phyloP scores from a whole-genome alignment of 1,284 basidiomycete species.

The Papiliotrema laurentii region DNA sequence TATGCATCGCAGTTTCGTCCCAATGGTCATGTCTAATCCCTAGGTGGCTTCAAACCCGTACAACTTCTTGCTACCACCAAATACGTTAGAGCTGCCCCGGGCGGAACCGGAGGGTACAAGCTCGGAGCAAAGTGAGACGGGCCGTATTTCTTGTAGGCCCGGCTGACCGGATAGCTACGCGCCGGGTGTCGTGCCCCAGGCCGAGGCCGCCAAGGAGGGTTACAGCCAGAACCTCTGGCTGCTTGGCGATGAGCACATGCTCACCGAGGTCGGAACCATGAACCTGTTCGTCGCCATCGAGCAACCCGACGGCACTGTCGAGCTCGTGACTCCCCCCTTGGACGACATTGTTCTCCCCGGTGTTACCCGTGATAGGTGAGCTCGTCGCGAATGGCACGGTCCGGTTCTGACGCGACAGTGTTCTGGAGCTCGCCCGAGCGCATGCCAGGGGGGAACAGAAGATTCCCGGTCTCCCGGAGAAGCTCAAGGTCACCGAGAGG shows the following conservation, averaged over 20 bases:
- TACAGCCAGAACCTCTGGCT: conserved; percentile 97
- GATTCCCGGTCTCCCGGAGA: conserved; percentile 61
- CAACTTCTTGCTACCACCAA: conserved; percentile 86
- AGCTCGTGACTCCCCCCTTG: conserved; percentile 86
- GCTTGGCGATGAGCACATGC: conserved; percentile 74
- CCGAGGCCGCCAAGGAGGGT: conserved; percentile 72
- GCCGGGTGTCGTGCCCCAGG: conserved; percentile 82
- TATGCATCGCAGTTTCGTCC: conserved; percentile 2
- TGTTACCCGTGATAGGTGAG: conserved; percentile 79
- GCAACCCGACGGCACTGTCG: conserved; percentile 68
- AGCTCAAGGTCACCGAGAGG: conserved; percentile 74
- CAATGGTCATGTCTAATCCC: not conserved
- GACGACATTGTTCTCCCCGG: conserved; percentile 96
- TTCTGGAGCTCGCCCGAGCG: conserved; percentile 72
- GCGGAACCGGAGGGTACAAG: conserved; percentile 91
- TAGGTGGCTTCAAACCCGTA: conserved; percentile 88
- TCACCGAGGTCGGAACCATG: conserved; percentile 88
- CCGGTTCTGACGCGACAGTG: conserved; percentile 29
- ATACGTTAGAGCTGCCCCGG: conserved; percentile 82
- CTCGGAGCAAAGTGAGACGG: conserved; percentile 68
- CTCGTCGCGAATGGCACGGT: not conserved
- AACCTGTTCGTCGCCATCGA: conserved; percentile 88
- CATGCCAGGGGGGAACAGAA: conserved; percentile 61
- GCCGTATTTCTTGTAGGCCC: not conserved
- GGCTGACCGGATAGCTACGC: conserved; percentile 57